Evolutionary conservation across 192 early-diverging fungal genomes (phyloP).

Genomic region (Lobosporangium transversale): DNA sequence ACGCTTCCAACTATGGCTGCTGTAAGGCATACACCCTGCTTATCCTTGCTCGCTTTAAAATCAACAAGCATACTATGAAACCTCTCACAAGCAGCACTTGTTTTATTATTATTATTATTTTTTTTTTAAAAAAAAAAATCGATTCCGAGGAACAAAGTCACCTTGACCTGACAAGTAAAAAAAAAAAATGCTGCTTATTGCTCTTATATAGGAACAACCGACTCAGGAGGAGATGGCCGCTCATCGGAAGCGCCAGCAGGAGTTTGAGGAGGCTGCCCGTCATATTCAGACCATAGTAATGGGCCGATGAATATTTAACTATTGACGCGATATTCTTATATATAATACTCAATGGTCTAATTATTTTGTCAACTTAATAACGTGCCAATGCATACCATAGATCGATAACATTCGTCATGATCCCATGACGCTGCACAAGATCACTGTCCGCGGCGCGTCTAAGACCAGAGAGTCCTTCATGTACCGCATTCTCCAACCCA

Average conservation of each 20-base stretch:
- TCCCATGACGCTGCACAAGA: conserved; percentile 50
- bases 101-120: no score
- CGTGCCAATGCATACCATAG: no score
- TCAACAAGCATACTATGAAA: no score
- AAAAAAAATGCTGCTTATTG: no score
- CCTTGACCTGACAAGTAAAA: no score
- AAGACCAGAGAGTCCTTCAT: conserved; percentile 62
- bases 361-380: no score
- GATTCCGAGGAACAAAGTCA: no score
- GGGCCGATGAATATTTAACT: background rate
- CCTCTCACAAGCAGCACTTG: no score
- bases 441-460: conserved; percentile 40
- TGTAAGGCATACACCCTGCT: background rate
- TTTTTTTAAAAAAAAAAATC: no score
- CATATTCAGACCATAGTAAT: conserved; percentile 43
- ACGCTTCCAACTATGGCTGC: no score
- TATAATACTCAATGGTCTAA: no score
- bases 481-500: conserved; percentile 45
- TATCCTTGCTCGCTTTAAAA: background rate
- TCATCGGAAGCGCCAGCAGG: conserved; percentile 46
- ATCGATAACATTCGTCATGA: conserved; percentile 46
- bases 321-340: no score
- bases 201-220: conserved; percentile 33
- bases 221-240: conserved; percentile 39
- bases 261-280: conserved; percentile 43